Conservation (phyloP, 306 rosid genomes). For the Parietaria judaica region DNA sequence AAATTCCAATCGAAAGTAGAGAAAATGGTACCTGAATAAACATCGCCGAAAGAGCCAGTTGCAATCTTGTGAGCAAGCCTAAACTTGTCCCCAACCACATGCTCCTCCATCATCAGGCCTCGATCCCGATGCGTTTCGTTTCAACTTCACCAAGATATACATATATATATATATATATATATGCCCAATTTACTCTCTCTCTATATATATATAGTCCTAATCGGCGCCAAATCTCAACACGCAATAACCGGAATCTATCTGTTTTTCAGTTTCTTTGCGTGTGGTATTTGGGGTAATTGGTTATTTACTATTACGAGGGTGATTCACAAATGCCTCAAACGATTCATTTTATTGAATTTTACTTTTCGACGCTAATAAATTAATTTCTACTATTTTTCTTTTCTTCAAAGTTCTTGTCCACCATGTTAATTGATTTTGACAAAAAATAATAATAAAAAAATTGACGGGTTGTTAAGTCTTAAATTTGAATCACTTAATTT, state of each 20-base stretch:
- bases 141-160: conserved; percentile 13
- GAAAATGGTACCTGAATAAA: conserved; percentile 53
- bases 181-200: conserved; percentile 28
- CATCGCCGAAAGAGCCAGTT: conserved; percentile 98
- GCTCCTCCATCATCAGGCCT: conserved; percentile 66
- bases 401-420: no score
- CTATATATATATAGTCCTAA: conserved; percentile 21
- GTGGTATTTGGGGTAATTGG: no score
- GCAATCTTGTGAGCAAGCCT: conserved; percentile 97
- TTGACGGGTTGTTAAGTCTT: no score
- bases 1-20: not conserved
- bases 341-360: no score
- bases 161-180: conserved; percentile 22
- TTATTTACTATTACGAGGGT: no score
- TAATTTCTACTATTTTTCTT: no score
- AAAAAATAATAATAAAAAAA: no score
- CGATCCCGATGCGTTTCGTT: conserved; percentile 26
- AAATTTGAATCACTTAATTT: no score
- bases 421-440: no score
- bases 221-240: conserved; percentile 26
- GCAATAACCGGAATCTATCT: not conserved
- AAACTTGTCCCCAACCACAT: conserved; percentile 82
- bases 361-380: no score
- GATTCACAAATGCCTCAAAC: no score
- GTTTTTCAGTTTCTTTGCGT: not conserved